Base-by-base conservation (phyloP, 2,329 filamentous ascomycete species). In the Apiospora rasikravindrae region DNA sequence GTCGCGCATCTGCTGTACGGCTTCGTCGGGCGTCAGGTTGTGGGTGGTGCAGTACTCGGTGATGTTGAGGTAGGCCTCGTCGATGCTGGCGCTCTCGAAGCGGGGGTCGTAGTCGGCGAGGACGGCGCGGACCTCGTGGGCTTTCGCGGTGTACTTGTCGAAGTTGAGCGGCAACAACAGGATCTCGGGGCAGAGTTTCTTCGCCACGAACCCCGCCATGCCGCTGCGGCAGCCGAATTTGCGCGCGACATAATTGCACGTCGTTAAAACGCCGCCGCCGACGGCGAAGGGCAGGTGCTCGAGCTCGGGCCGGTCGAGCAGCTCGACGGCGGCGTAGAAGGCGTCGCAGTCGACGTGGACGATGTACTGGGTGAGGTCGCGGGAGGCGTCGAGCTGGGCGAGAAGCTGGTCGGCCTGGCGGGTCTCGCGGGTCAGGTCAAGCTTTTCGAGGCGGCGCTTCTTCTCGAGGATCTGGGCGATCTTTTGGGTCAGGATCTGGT, bases 301-400 rank as follows among this genome's bases (percentile, higher is more conserved):
- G 66, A 99, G 87, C 79, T 98, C 95, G 0, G 96, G 96, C 0
- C 92, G 88, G 77, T 94, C 92, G 3, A 95, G 87, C 76, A 92
- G 94, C 81, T 98, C 96, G 0, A 98, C 96, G 0, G 96, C 94
- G 0, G 96, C 96, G 79, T 96, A 99, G 82, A 99, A 99, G 22
- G 96, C 96, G 84, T 99, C 96, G 82, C 96, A 98, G 81, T 99
- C 96, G 67, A 98, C 89, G 80, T 99, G 96, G 0, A 98, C 92
- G 33, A 98, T 90, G 72, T 90, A 86, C 80, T 98, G 96, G 0
- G 91, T 92, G 47, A 99, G 85, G 78, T 98, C 95, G 67, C 96
- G 89, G 1, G 88, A 87, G 10, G 91, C 80, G 78, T 99, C 96
- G 26, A 98, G 88, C 77, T 96, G 91, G 0, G 91, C 87, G 70